These are phyloP conservation scores for Komagataella ulmi DNA, from an alignment of 805 yeast genomes.

Conservation along the genomic window DNA sequence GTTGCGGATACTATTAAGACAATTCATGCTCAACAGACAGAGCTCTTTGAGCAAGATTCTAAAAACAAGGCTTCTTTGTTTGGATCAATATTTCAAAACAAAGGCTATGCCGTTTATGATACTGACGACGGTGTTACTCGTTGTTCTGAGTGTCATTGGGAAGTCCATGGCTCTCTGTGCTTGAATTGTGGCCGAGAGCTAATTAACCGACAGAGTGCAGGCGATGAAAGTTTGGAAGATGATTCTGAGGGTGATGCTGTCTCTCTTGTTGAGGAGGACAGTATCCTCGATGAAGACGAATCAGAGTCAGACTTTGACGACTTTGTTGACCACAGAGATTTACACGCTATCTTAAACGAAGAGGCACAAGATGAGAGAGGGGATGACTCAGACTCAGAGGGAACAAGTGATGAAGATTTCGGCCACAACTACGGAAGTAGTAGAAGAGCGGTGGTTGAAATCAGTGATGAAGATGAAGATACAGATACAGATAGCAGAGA, in stretches of 20 bases:
- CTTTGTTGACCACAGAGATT: neutral
- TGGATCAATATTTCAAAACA: slow-evolving; percentile 32
- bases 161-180: slow-evolving; percentile 53
- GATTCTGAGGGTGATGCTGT: slow-evolving; percentile 7
- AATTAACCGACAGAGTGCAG: slow-evolving; percentile 4
- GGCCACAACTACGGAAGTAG: neutral
- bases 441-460: neutral
- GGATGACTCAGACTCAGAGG: neutral
- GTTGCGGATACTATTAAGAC: neutral
- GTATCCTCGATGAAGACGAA: neutral
- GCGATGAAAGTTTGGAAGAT: slow-evolving; percentile 5
- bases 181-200: slow-evolving; percentile 53
- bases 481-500: neutral
- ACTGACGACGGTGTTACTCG: slow-evolving; percentile 60
- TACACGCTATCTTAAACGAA: neutral
- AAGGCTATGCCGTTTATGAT: slow-evolving; percentile 41
- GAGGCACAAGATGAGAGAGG: neutral
- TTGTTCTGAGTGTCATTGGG: slow-evolving; percentile 74
- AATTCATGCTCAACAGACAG: neutral
- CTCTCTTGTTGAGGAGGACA: neutral
- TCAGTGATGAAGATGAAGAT: neutral
- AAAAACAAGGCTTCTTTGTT: slow-evolving; percentile 22
- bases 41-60: slow-evolving; percentile 17
- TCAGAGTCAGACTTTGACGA: neutral
- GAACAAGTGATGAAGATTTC: neutral